Percentiles rank a stretch among this genome's conserved stretches.
Conservation (phyloP, 202 grass and related monocot species). For the Digitaria exilis region DNA sequence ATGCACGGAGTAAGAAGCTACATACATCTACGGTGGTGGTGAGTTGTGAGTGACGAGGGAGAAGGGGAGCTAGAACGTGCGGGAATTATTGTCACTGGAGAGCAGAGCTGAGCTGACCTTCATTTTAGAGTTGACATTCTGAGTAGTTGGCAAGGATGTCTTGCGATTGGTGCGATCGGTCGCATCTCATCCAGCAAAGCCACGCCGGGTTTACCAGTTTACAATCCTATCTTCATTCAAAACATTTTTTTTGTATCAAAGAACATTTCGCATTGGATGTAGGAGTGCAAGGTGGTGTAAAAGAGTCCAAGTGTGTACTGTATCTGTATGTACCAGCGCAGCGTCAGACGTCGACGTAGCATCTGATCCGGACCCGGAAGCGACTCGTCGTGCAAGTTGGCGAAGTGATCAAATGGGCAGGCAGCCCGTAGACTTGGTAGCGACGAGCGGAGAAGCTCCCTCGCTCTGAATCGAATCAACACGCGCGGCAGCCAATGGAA, state of each 20-base stretch:
- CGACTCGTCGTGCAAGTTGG: neutral
- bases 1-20: no score
- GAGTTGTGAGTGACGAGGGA: neutral
- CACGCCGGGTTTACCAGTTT: neutral
- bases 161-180: neutral
- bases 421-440: neutral
- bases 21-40: no score
- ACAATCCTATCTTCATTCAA: neutral
- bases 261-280: neutral
- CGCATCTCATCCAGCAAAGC: neutral
- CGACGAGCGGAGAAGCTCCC: neutral
- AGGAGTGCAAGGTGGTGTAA: neutral
- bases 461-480: neutral
- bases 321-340: neutral
- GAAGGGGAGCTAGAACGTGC: slow-evolving; percentile 8
- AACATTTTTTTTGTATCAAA: neutral
- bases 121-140: neutral
- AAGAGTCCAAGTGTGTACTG: neutral
- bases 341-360: neutral
- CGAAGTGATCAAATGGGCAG: no score
- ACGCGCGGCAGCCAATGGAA: slow-evolving; percentile 30
- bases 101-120: neutral
- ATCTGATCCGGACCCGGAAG: neutral
- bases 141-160: neutral
- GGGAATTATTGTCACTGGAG: neutral